Evolutionary conservation across 768 basidiomycete genomes (phyloP).

Genomic region (Thelephora aurantiotincta): DNA sequence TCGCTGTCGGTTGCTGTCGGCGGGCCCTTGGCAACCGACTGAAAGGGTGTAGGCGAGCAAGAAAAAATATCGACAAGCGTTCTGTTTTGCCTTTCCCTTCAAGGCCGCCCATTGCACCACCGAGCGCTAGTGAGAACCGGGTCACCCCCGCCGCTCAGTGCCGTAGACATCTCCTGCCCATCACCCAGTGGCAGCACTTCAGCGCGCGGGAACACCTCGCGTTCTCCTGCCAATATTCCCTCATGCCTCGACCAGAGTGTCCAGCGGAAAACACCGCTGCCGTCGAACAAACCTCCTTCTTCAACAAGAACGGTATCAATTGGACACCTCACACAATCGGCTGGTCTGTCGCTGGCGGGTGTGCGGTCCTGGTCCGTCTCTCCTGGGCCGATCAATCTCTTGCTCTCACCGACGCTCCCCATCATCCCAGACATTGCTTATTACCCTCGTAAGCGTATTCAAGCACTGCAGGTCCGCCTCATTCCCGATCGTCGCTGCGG

Average conservation of each 20-base stretch:
- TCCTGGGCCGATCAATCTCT: neutral
- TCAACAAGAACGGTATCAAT: slow-evolving; percentile 35
- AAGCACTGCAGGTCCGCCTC: slow-evolving; percentile 48
- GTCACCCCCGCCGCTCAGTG: no score
- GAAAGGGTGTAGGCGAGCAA: no score
- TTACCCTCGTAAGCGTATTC: slow-evolving; percentile 40
- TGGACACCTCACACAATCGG: slow-evolving; percentile 58
- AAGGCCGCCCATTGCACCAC: no score
- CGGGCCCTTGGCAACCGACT: no score
- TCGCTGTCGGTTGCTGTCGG: no score
- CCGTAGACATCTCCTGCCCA: no score
- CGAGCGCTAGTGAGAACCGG: no score
- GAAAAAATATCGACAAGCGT: no score
- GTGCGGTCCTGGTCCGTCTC: slow-evolving; percentile 35
- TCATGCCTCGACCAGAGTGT: slow-evolving; percentile 17
- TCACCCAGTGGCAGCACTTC: no score
- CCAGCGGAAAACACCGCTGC: slow-evolving; percentile 33
- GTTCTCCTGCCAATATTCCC: no score
- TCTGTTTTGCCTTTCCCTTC: no score
- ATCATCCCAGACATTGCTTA: slow-evolving; percentile 36
- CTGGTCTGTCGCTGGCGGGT: slow-evolving; percentile 58
- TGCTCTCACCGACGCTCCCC: neutral
- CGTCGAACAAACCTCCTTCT: slow-evolving; percentile 50
- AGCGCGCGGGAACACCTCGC: no score
- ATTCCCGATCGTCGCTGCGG: neutral